Conservation (phyloP, 148 eudicot species). For the Hydrangea macrophylla region DNA sequence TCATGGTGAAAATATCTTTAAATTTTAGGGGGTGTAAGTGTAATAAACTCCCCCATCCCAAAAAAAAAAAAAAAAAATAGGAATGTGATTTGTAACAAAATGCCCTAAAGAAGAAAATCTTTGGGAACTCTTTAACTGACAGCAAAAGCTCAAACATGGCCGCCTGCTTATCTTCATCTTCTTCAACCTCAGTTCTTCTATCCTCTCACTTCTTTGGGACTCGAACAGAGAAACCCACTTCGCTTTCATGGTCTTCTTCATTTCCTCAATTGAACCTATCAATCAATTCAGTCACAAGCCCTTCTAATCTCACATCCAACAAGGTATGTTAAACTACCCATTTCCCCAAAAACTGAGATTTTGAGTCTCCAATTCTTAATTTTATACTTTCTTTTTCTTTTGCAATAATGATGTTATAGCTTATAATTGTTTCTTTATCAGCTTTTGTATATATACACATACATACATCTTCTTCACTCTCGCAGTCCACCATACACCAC, state of each 20-base stretch:
- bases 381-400: not conserved
- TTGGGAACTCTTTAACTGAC: no score
- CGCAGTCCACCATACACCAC: no score
- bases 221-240: conserved; percentile 33
- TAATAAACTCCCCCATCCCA: no score
- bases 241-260: conserved; percentile 68
- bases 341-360: no score
- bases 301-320: conserved; percentile 23
- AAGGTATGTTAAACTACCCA: conserved; percentile 34
- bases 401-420: not conserved
- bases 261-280: conserved; percentile 46
- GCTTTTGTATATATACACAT: not conserved
- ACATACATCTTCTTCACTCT: no score
- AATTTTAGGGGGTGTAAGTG: no score
- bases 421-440: not conserved
- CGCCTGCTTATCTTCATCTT: conserved; percentile 42
- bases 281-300: conserved; percentile 21
- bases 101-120: no score
- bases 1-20: no score
- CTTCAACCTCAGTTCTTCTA: conserved; percentile 27
- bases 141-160: conserved; percentile 22
- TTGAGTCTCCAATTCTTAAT: not conserved
- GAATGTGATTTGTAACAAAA: no score
- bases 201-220: conserved; percentile 32
- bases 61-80: no score